These are phyloP conservation scores for Abrus pulchellus DNA, from an alignment of 306 rosid species.

Conservation along the genomic window DNA sequence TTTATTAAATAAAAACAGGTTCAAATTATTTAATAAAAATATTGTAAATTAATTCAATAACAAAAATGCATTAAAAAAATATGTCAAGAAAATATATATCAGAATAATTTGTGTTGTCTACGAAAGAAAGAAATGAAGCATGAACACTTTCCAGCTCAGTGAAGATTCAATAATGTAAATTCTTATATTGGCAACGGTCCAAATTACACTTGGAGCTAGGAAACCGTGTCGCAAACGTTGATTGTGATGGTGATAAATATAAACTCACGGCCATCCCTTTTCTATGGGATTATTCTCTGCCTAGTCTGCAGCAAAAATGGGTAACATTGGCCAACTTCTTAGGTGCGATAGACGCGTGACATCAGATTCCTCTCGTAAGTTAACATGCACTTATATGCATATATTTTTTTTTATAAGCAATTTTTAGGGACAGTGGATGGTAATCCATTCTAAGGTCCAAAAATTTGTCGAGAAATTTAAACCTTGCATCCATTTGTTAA, in stretches of 20 bases:
- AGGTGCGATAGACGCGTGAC: neutral
- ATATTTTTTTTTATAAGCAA: too few relatives aligned
- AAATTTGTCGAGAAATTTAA: too few relatives aligned
- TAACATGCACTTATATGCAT: too few relatives aligned
- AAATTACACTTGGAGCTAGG: slow-evolving; percentile 23
- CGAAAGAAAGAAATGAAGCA: neutral
- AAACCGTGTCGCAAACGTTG: slow-evolving; percentile 14
- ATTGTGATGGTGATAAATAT: neutral
- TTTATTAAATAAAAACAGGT: too few relatives aligned
- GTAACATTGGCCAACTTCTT: slow-evolving; percentile 24
- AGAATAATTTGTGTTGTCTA: too few relatives aligned
- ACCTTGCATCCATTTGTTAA: too few relatives aligned
- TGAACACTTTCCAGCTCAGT: neutral
- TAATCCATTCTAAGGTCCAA: too few relatives aligned
- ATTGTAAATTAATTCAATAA: too few relatives aligned
- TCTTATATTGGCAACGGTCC: neutral
- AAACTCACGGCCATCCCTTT: neutral
- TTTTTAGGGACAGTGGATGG: too few relatives aligned
- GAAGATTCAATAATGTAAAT: neutral
- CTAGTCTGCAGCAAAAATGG: slow-evolving; percentile 34
- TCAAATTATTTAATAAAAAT: too few relatives aligned
- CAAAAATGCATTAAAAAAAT: too few relatives aligned
- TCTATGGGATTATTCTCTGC: slow-evolving; percentile 21
- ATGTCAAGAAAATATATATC: too few relatives aligned
- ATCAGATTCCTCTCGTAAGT: neutral